Evolutionary conservation across 108 stramenopile species (phyloP), one percentile per base, ranked within the genome.

Genomic region (Fragilariopsis cylindrus): DNA sequence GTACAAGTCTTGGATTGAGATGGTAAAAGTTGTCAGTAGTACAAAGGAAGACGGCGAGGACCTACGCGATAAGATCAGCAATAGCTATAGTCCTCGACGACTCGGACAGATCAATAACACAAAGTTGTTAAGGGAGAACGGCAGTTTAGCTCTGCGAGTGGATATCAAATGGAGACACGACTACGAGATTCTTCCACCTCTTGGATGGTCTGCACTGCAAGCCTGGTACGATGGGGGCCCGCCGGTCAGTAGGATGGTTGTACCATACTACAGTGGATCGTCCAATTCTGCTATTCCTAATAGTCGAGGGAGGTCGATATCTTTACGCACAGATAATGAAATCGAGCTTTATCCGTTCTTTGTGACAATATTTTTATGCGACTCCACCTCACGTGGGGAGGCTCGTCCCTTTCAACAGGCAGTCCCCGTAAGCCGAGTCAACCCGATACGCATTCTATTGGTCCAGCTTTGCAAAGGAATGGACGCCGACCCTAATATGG

Each of bases 221-320:
- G 92, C 90, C 8, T 95, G 94, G 94, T 91, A 95, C 67, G 94
- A 95, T 76, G 94, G 94, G n/a, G 94, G 94, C 46, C 94, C 94
- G 43, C 94, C 92, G 11, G 92, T 95, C 50, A 70, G 87, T 76
- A 88, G 94, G 7, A 71, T 67, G 41, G 94, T 95, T 52, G 94
- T 92, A 9, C 88, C 83, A 11, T 88, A 91, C 72, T n/a, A 63
- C 7, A 57, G 72, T 72, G 75, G 82, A 8, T 60, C 74, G 13
- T 47, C 46, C 40, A 71, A 45, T 3, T 41, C 60, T 3, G 40
- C 48, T 15, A 67, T 69, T 52, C 65, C 69, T 16, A 69, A 70
- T 9, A 65, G 40, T 46, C 71, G 65, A 2, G 47, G 41, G 30
- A 62, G 52, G 19, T 48, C 16, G 19, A 63, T 63, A 7, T 19